These are phyloP conservation scores for Xylaria sp. DNA, from an alignment of 2,329 filamentous ascomycete species.

Conservation along the genomic window DNA sequence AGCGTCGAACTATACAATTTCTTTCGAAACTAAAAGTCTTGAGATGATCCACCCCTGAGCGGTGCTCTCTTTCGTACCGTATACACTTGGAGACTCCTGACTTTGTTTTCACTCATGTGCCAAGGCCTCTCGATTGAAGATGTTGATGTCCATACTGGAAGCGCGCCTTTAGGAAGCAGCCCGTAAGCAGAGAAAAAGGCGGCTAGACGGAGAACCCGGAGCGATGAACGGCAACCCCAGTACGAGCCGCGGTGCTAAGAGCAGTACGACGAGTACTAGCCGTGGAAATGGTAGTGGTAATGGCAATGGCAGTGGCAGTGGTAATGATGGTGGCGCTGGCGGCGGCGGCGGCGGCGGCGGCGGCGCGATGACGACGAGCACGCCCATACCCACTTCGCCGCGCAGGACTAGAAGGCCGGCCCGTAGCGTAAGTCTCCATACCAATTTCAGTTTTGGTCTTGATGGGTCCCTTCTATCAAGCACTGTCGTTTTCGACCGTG, in stretches of 20 bases:
- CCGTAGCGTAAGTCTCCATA: constrained; percentile 44
- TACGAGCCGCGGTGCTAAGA: constrained; percentile 25
- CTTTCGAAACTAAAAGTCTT: not conserved
- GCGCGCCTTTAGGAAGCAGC: constrained; percentile 37
- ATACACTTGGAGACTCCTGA: not conserved
- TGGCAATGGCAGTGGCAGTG: constrained; percentile 12
- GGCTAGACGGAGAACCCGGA: constrained; percentile 21
- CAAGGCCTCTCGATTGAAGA: constrained; percentile 11
- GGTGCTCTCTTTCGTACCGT: not conserved
- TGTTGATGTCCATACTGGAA: constrained; percentile 35
- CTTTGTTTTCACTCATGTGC: not conserved
- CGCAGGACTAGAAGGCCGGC: constrained; percentile 40
- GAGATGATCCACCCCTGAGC: not conserved
- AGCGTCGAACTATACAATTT: not conserved
- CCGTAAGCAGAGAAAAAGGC: constrained; percentile 35
- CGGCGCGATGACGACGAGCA: constrained; percentile 35
- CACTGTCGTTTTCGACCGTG: constrained; percentile 10
- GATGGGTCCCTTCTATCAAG: constrained; percentile 14
- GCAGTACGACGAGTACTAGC: not conserved
- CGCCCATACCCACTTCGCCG: constrained; percentile 32
- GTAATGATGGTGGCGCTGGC: not conserved
- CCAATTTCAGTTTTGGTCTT: constrained; percentile 1
- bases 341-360: constrained; percentile 22
- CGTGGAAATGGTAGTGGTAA: constrained; percentile 10
- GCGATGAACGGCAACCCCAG: constrained; percentile 34